Evolutionary conservation across 73 alveolate species (phyloP).

Genomic region (Paramecium primaurelia): DNA sequence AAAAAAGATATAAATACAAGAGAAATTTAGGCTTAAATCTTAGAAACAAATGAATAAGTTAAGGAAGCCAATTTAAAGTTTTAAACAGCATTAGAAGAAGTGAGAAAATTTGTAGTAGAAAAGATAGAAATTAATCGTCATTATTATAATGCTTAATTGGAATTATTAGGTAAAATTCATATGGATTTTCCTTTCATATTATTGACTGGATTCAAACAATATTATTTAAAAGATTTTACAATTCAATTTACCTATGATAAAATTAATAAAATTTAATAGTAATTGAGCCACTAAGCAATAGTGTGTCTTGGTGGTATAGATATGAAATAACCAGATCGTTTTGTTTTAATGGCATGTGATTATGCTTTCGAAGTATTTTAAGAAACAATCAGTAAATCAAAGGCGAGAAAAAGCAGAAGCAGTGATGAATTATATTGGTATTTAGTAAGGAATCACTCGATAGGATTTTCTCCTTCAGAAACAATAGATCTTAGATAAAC

Average conservation of each 20-base stretch:
- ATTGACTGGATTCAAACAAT: background rate
- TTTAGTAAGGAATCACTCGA: background rate
- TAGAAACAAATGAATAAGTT: background rate
- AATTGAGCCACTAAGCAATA: background rate
- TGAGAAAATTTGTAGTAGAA: background rate
- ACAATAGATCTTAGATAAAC: background rate
- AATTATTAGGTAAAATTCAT: background rate
- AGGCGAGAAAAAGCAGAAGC: background rate
- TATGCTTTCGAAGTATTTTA: conserved; percentile 5
- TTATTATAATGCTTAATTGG: background rate
- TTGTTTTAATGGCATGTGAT: conserved; percentile 4
- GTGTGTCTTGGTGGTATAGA: background rate
- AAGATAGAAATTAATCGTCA: background rate
- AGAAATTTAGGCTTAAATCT: background rate
- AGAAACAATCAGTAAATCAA: background rate
- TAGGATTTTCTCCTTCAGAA: background rate
- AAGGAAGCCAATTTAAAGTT: background rate
- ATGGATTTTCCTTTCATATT: background rate
- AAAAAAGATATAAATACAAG: background rate
- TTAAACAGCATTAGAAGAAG: background rate
- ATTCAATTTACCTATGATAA: background rate
- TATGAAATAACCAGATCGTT: background rate
- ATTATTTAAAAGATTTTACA: background rate
- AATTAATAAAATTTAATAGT: background rate
- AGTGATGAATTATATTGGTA: background rate